phyloP scores from a whole-genome alignment of 257 asterid species.

The Solanum rostratum region DNA sequence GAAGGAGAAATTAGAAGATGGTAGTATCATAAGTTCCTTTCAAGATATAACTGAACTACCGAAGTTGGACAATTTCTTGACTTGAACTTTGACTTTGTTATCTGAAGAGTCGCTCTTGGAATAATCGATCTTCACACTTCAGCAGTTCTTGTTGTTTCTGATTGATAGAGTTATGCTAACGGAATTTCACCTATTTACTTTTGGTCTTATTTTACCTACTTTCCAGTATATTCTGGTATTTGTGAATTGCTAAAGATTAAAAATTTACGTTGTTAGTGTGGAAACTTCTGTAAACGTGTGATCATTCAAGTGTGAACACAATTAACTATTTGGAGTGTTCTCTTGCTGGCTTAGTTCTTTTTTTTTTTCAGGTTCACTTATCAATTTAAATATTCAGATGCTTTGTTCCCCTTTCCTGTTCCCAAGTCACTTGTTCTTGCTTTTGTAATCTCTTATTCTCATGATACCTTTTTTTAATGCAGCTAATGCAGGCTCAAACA shows the following conservation, averaged over 20 bases:
- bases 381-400: neutral
- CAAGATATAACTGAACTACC: neutral
- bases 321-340: neutral
- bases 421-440: neutral
- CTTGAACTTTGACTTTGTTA: neutral
- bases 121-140: neutral
- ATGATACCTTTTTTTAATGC: conserved; percentile 13
- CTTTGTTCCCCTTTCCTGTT: neutral
- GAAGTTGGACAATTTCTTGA: neutral
- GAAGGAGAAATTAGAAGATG: neutral
- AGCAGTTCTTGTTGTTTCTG: neutral
- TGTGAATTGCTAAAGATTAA: neutral
- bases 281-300: neutral
- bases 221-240: neutral
- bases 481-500: conserved; percentile 85
- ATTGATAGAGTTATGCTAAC: neutral
- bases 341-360: neutral
- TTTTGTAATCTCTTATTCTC: neutral
- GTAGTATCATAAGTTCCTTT: neutral
- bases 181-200: neutral
- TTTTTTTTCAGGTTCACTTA: neutral
- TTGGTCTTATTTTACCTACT: neutral
- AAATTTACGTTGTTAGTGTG: neutral
- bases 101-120: neutral
- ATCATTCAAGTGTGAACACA: neutral